Evolutionary conservation across 495 filamentous ascomycete species (phyloP), one percentile per base, ranked within the genome.

Genomic region (Penicillium tannophilum): DNA sequence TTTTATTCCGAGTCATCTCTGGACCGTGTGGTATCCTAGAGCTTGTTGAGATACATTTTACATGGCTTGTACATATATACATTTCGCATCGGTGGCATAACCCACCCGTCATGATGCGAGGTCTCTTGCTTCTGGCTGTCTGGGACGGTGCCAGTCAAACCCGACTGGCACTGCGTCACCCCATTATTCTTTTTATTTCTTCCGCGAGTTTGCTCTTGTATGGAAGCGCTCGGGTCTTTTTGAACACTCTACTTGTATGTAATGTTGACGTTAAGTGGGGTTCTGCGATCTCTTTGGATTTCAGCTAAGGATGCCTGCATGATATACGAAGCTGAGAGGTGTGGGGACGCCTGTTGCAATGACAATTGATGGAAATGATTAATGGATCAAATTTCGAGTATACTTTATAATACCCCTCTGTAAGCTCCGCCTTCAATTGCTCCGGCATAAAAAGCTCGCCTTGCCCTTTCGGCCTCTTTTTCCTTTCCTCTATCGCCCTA

Each of bases 21-120:
- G 59, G 60, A 59, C 59, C 47, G 31, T 59, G 54, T 59, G 51
- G 47, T 52, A 46, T 58, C 46, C 63, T 69, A 71, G 66, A 69
- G 55, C 45, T 65, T 60, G 45, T 59, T 60, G 46, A 55, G 60
- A 63, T 65, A 64, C 62, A 66, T 68, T 64, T 53, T 61, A 62
- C 61, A 62, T 61, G 59, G 36, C 61, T 63, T 71, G 64, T 71
- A 67, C 60, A 71, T 67, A 71, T 71, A 69, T 36, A 51, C 26
- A 16, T 43, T 47, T 62, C 23, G 36, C 54, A 56, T 52, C 42
- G 45, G 58, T 24, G 52, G n/a, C 26, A 26, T 51, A 31, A 51
- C 31, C 43, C 43, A 33, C 36, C 55, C 44, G 14, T 36, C 31
- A 44, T 52, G 56, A 30, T 41, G 36, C 33, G 39, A 52, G 12